Base-by-base conservation (phyloP, 139 green algal genomes). In the Deuterostichococcus epilithicus region DNA sequence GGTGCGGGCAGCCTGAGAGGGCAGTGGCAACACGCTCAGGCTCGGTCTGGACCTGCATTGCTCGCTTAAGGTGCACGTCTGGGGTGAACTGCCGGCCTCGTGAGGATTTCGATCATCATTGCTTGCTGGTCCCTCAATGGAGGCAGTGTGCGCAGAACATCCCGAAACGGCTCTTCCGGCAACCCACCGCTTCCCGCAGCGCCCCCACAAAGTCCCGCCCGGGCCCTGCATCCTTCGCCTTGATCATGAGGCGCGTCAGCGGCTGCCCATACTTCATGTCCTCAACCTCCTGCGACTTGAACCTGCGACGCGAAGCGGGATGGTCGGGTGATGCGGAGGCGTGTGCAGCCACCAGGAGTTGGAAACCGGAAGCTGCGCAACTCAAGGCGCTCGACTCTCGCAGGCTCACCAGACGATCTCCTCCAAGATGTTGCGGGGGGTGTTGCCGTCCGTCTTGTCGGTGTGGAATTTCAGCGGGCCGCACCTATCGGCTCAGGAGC, bases 381-480 rank as follows among this genome's bases (percentile, higher is more conserved):
- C 5, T 38, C 1, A 25, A 67, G 18, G 5, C 68, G 39, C 80
- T 65, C 32, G 30, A 72, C 8, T 39, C 23, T 38, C 23, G 37
- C 37, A 28, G 2, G 28, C 38, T 38, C 30, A 92, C 95, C 96
- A 99, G 23, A 99, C 94, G 74, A 99, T 99, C 82, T 99, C 96
- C 80, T 99, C 96, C 74, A 99, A 83, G 70, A 98, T 99, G 84
- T 99, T 99, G 30, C 83, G 84, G 0, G 96, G 94, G 80, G 95
- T 89, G 84, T 96, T 95, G 68, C 93, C 91, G 47, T 97, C 93
- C 26, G 87, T 66, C 59, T 88, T 37, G 23, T 85, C 78, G 0
- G 96, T 88, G 63, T 89, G 82, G 80, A 96, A 97, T 22, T 86
- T 80, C 22, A 94, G 85, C 0, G 87, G 87, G 1, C 93, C 93